Evolutionary conservation across 371 early-diverging fungal genomes (phyloP).

Genomic region (Phascolomyces articulosus): DNA sequence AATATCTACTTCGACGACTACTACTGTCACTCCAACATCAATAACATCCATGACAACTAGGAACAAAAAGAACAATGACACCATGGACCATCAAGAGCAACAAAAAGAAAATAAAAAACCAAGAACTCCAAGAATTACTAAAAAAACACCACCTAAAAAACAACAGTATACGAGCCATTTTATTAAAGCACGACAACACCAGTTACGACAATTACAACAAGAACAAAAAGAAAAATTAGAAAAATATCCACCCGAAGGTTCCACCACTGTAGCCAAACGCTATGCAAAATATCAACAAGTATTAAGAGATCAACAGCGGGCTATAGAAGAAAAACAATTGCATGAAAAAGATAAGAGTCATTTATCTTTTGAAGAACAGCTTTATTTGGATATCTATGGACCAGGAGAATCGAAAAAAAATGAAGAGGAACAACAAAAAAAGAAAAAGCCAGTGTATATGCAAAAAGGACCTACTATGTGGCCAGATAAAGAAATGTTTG

Average conservation of each 20-base stretch:
- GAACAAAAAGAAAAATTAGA: not conserved
- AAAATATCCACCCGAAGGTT: conserved; percentile 5
- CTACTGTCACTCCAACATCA: not conserved
- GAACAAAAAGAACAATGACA: not conserved
- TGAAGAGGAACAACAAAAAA: not conserved
- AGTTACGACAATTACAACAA: not conserved
- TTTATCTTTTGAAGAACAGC: not conserved
- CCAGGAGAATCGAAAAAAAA: not conserved
- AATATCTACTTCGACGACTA: not conserved
- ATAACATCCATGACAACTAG: not conserved
- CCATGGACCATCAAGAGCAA: not conserved
- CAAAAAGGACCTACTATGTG: conserved; percentile 2
- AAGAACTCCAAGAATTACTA: not conserved
- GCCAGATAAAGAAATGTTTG: conserved; percentile 10
- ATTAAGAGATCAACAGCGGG: not conserved
- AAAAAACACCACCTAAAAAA: not conserved
- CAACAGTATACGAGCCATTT: not conserved
- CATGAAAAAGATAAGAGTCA: not conserved
- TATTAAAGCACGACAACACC: not conserved
- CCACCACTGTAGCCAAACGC: conserved; percentile 8
- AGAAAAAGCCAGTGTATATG: not conserved
- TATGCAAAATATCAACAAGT: conserved; percentile 8
- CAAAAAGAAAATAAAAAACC: conserved; percentile 4
- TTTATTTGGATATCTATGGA: conserved; percentile 3
- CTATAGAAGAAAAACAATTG: not conserved